Percentiles rank a stretch among this genome's conserved stretches.
These are phyloP conservation scores for Neltuma alba DNA, from an alignment of 306 rosid genomes.

Conservation along the genomic window DNA sequence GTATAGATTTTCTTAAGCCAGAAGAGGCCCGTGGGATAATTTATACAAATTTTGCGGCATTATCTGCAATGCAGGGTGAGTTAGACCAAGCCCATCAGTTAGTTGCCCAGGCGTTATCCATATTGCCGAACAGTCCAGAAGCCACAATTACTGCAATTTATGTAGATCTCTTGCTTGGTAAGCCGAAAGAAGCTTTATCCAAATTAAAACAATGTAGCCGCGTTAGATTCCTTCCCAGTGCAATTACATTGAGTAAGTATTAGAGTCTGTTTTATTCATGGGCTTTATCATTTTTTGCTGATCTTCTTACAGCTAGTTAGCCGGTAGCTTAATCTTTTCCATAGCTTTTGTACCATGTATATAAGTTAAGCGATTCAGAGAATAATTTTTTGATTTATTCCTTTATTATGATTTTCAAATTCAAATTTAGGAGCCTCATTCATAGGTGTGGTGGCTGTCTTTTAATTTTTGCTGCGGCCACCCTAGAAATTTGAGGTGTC, in stretches of 20 bases:
- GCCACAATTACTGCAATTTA: conserved; percentile 82
- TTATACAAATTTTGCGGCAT: conserved; percentile 74
- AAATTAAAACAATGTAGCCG: conserved; percentile 78
- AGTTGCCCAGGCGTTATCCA: conserved; percentile 66
- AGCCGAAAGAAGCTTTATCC: conserved; percentile 77
- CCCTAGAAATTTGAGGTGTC: conserved; percentile 74
- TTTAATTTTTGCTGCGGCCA: conserved; percentile 76
- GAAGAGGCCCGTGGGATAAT: conserved; percentile 86
- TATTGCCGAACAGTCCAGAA: conserved; percentile 75
- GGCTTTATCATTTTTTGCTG: conserved; percentile 45
- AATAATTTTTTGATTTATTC: conserved; percentile 63
- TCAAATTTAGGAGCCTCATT: conserved; percentile 64
- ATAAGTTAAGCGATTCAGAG: conserved; percentile 77
- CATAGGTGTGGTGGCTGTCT: conserved; percentile 84
- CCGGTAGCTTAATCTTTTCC: conserved; percentile 72
- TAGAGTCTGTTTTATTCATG: conserved; percentile 63
- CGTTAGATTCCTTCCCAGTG: conserved; percentile 65
- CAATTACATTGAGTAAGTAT: conserved; percentile 62
- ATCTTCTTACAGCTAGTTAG: conserved; percentile 60
- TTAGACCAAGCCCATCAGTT: conserved; percentile 65
- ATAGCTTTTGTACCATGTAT: conserved; percentile 84
- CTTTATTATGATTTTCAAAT: conserved; percentile 56
- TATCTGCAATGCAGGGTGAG: conserved; percentile 86
- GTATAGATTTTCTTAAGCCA: conserved; percentile 70
- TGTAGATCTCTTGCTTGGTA: conserved; percentile 81